Conservation (phyloP, 2,329 filamentous ascomycete species). For the Sporothrix sp. region DNA sequence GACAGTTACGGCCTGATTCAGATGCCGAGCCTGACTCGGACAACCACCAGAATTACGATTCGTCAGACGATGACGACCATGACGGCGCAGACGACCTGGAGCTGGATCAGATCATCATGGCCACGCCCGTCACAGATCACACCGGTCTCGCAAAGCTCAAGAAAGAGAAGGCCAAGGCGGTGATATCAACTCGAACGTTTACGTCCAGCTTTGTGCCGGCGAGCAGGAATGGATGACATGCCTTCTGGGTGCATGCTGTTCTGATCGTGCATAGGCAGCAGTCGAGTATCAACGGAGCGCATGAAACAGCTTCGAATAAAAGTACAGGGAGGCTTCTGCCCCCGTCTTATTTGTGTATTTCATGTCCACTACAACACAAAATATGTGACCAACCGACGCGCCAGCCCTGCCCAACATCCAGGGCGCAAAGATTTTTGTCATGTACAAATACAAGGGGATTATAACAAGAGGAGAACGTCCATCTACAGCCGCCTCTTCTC, state of each 20-base stretch:
- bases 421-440: too few species aligned
- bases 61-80: slow-evolving; percentile 21
- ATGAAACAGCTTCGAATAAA: too few species aligned
- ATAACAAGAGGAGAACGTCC: too few species aligned
- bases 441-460: too few species aligned
- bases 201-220: slow-evolving; percentile 40
- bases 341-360: too few species aligned
- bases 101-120: slow-evolving; percentile 89
- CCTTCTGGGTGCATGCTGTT: too few species aligned
- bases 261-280: too few species aligned
- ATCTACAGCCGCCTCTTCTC: slow-evolving; percentile 55
- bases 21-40: slow-evolving; percentile 66
- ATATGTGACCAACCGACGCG: not conserved
- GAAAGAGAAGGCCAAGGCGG: slow-evolving; percentile 41
- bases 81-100: slow-evolving; percentile 56
- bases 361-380: too few species aligned
- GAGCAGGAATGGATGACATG: slow-evolving; percentile 34
- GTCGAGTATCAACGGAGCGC: too few species aligned
- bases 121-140: slow-evolving; percentile 78
- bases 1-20: slow-evolving; percentile 48
- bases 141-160: slow-evolving; percentile 55
- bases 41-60: slow-evolving; percentile 27
- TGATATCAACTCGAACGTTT: slow-evolving; percentile 41
- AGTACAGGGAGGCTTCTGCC: too few species aligned
- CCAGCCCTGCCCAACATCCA: not conserved